Percentiles rank a stretch among this genome's conserved stretches.
These are phyloP conservation scores for Chaetomidium leptoderma DNA, from an alignment of 495 filamentous ascomycete genomes.

Conservation along the genomic window DNA sequence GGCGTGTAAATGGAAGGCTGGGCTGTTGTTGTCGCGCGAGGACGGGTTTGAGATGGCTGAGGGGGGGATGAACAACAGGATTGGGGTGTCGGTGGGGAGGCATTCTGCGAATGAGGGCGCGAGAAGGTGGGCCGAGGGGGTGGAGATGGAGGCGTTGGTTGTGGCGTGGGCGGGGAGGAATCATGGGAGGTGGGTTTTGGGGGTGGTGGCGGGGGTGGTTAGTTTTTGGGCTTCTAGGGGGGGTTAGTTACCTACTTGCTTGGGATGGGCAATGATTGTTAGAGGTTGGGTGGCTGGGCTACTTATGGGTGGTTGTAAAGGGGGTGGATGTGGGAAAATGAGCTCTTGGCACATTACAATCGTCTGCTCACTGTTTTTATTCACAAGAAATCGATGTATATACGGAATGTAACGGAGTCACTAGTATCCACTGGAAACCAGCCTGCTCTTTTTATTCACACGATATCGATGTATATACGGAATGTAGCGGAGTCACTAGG, in stretches of 20 bases:
- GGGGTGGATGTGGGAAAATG: no score
- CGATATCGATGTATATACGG: no score
- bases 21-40: background rate
- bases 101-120: slow-evolving; percentile 10
- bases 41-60: background rate
- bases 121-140: slow-evolving; percentile 16
- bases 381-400: no score
- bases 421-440: no score
- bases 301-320: background rate
- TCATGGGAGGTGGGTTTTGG: slow-evolving; percentile 15
- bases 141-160: slow-evolving; percentile 15
- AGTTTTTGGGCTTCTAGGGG: slow-evolving; percentile 3
- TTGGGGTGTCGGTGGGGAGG: background rate
- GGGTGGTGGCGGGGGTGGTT: slow-evolving; percentile 7
- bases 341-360: no score
- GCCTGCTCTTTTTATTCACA: no score
- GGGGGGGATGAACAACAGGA: background rate
- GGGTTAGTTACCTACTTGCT: background rate
- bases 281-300: background rate
- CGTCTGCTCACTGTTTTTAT: no score
- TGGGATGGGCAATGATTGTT: background rate
- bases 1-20: slow-evolving; percentile 27
- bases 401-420: no score
- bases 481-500: no score
- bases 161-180: slow-evolving; percentile 16